Conservation (phyloP, 768 basidiomycete genomes). For the Trametes gibbosa region DNA sequence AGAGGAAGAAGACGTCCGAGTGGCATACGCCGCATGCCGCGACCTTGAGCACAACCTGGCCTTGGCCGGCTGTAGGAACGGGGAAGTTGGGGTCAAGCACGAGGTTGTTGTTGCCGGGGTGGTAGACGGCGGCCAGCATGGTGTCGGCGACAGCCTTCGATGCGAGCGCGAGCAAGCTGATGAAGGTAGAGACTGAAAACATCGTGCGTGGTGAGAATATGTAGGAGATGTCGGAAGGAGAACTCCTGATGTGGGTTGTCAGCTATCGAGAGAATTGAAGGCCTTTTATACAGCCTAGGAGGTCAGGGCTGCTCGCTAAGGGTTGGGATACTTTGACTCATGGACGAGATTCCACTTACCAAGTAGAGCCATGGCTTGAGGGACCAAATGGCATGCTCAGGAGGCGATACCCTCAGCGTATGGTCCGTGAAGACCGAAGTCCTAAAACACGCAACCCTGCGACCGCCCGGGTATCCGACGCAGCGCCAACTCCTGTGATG, state of each 20-base stretch:
- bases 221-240: background rate
- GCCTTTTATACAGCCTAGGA: too few relatives aligned
- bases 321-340: too few relatives aligned
- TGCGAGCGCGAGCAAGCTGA: background rate
- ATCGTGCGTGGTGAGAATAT: background rate
- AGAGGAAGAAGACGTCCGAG: constrained; percentile 10
- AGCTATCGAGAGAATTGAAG: background rate
- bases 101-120: constrained; percentile 32
- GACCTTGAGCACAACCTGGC: constrained; percentile 15
- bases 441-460: too few relatives aligned
- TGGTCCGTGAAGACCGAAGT: too few relatives aligned
- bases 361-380: too few relatives aligned
- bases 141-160: background rate
- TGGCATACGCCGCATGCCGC: constrained; percentile 16
- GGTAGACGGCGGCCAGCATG: constrained; percentile 9
- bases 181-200: background rate
- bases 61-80: background rate
- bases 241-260: background rate
- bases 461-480: too few relatives aligned
- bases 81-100: constrained; percentile 27
- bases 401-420: too few relatives aligned
- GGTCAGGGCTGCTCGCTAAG: too few relatives aligned
- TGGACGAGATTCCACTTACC: too few relatives aligned
- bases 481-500: too few relatives aligned
- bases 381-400: too few relatives aligned